A percentile compares a stretch with the other conserved stretches of the same genome.
Conservation (phyloP, 2,329 filamentous ascomycete species). For the Ophiocordyceps camponoti-floridani region DNA sequence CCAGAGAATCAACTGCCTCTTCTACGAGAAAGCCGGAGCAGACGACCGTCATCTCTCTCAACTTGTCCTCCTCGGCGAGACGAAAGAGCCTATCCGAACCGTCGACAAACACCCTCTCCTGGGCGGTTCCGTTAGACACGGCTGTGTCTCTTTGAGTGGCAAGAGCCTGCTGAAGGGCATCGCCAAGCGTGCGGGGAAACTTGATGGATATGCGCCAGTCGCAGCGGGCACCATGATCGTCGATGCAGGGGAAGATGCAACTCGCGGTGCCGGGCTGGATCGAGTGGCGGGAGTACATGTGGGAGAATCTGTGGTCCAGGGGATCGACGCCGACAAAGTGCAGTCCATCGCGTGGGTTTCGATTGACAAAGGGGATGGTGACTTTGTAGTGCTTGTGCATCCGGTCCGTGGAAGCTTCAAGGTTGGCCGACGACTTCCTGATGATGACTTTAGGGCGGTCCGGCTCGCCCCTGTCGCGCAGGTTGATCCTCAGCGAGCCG, state of each 20-base stretch:
- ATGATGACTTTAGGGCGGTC: constrained; percentile 24
- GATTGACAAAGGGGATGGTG: constrained; percentile 59
- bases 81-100: constrained; percentile 22
- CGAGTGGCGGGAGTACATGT: constrained; percentile 77
- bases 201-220: constrained; percentile 81
- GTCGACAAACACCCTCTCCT: constrained; percentile 20
- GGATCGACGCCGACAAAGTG: constrained; percentile 80
- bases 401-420: constrained; percentile 13
- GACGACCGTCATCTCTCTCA: constrained; percentile 74
- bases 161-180: constrained; percentile 40
- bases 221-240: constrained; percentile 64
- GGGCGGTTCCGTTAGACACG: constrained; percentile 6
- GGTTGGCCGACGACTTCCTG: constrained; percentile 20
- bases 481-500: constrained; percentile 28
- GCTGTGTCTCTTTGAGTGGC: constrained; percentile 19
- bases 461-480: constrained; percentile 20
- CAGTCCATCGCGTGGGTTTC: constrained; percentile 64
- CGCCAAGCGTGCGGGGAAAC: constrained; percentile 71
- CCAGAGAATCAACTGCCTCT: constrained; percentile 58
- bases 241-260: constrained; percentile 84
- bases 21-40: constrained; percentile 82
- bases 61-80: constrained; percentile 61
- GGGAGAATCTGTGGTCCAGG: constrained; percentile 68
- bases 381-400: constrained; percentile 30
- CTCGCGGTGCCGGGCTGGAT: constrained; percentile 62